Evolutionary conservation across 192 early-diverging fungal species (phyloP).

Genomic region (Anaeromyces robustus): DNA sequence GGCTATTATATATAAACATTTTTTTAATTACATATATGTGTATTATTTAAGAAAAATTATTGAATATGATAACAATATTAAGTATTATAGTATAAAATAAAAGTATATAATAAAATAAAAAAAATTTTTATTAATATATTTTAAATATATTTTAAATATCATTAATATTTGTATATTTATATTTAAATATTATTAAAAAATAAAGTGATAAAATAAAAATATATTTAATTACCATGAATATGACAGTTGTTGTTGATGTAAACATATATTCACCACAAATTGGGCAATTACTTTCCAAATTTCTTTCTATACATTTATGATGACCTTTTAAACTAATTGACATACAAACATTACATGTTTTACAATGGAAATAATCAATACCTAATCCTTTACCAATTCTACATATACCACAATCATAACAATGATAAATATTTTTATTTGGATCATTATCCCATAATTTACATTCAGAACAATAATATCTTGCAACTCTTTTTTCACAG

Average conservation of each 20-base stretch:
- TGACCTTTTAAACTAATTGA: slow-evolving; percentile 48
- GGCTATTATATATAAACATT: slow-evolving; percentile 38
- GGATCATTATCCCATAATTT: slow-evolving; percentile 82
- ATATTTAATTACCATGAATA: slow-evolving; percentile 51
- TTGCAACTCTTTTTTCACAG: slow-evolving; percentile 46
- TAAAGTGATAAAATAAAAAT: neutral
- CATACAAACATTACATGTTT: slow-evolving; percentile 84
- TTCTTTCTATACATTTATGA: slow-evolving; percentile 84
- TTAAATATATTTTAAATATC: neutral
- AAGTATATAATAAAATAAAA: too few species aligned
- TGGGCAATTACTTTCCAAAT: slow-evolving; percentile 81
- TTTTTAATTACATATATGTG: too few species aligned
- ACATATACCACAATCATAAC: slow-evolving; percentile 84
- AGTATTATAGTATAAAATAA: neutral
- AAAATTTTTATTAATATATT: too few species aligned
- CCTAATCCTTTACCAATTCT: slow-evolving; percentile 65
- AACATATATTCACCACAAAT: slow-evolving; percentile 95
- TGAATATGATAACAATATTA: too few species aligned
- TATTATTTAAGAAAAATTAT: too few species aligned
- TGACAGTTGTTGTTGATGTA: slow-evolving; percentile 62
- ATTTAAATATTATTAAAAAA: neutral
- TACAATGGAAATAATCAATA: slow-evolving; percentile 79
- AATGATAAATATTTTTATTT: slow-evolving; percentile 80
- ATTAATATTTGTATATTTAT: neutral
- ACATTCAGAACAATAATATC: slow-evolving; percentile 78